phyloP scores from a whole-genome alignment of 768 basidiomycete genomes.

The Nevesoporus exiguus region DNA sequence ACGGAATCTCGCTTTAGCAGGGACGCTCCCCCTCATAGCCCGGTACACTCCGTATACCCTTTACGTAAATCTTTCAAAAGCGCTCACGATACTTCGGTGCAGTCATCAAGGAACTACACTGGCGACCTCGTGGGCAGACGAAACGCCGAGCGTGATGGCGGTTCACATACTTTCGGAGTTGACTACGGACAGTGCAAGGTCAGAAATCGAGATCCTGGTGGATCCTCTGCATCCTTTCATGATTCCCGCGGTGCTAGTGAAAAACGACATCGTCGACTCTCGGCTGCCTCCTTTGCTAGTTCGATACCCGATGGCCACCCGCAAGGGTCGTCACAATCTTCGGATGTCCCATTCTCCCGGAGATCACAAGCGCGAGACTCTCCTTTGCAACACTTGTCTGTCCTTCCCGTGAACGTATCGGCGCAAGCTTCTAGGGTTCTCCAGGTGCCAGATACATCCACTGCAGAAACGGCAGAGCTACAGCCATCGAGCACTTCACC shows the following conservation, averaged over 20 bases:
- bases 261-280: constrained; percentile 22
- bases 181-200: constrained; percentile 20
- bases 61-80: constrained; percentile 51
- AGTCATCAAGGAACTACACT: constrained; percentile 18
- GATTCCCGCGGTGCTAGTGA: constrained; percentile 20
- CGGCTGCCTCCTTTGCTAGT: constrained; percentile 20
- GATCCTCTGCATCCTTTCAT: constrained; percentile 10
- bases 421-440: constrained; percentile 22
- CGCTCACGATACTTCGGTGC: constrained; percentile 12
- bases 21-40: constrained; percentile 43
- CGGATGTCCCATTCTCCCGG: constrained; percentile 18
- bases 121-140: constrained; percentile 20
- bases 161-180: constrained; percentile 4
- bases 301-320: constrained; percentile 21
- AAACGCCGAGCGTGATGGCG: constrained; percentile 17
- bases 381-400: constrained; percentile 34
- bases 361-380: constrained; percentile 46
- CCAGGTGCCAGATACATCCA: constrained; percentile 45
- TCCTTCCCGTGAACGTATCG: constrained; percentile 15
- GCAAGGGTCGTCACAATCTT: constrained; percentile 18
- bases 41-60: constrained; percentile 46
- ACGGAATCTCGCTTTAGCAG: constrained; percentile 46
- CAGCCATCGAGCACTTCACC: constrained; percentile 23
- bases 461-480: constrained; percentile 38
- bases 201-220: constrained; percentile 17